phyloP scores from a whole-genome alignment of 2,329 filamentous ascomycete species.

The Colletotrichum sp. region DNA sequence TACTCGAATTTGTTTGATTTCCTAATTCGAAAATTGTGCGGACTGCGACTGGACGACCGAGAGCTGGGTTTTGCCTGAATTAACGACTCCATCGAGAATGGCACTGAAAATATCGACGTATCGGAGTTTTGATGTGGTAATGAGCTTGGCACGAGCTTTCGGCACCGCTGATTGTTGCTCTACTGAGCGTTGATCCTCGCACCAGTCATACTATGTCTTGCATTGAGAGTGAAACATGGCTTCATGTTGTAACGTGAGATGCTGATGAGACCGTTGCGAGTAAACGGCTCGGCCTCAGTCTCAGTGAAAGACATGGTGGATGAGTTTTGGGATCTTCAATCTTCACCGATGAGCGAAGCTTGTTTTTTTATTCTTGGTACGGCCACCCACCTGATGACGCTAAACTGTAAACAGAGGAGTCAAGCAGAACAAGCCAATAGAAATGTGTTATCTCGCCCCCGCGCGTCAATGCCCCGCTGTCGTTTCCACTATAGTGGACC shows the following conservation, averaged over 20 bases:
- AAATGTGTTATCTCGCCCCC: neutral
- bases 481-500: slow-evolving; percentile 11
- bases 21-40: neutral
- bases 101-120: neutral
- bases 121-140: neutral
- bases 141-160: neutral
- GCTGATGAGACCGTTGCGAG: too few relatives aligned
- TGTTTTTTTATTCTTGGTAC: neutral
- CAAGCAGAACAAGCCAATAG: neutral
- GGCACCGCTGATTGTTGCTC: neutral
- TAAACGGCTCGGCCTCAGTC: neutral
- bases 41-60: neutral
- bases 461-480: neutral
- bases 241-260: neutral
- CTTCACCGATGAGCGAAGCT: neutral
- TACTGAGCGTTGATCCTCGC: neutral
- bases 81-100: neutral
- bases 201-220: neutral
- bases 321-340: neutral
- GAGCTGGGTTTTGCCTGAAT: neutral
- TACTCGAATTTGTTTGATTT: neutral
- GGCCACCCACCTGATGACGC: neutral
- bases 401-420: neutral
- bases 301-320: neutral
- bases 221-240: neutral